A percentile compares a stretch with the other conserved stretches of the same genome.
phyloP scores from a whole-genome alignment of 768 basidiomycete genomes.

The Lactifluus rugatus region DNA sequence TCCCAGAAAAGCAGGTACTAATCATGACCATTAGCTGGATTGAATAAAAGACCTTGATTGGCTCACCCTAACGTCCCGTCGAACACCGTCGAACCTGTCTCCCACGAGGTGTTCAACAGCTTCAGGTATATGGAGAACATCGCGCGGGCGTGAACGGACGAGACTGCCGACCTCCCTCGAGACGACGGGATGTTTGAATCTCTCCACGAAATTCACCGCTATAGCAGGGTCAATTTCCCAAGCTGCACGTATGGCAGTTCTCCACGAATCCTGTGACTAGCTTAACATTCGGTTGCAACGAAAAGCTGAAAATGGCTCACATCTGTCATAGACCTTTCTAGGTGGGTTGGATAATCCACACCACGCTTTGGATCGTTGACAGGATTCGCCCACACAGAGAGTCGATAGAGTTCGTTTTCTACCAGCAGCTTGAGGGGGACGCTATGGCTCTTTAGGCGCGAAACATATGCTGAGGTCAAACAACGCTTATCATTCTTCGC shows the following conservation, averaged over 20 bases:
- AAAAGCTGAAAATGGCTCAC: constrained; percentile 31
- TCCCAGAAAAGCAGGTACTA: constrained; percentile 87
- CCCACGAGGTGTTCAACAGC: constrained; percentile 75
- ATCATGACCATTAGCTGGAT: constrained; percentile 2
- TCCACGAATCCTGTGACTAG: constrained; percentile 49
- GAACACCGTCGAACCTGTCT: constrained; percentile 50
- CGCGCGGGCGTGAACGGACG: constrained; percentile 60
- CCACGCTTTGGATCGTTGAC: constrained; percentile 66
- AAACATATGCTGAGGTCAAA: constrained; percentile 42
- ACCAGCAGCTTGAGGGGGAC: constrained; percentile 73
- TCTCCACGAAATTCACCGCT: constrained; percentile 74
- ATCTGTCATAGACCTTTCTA: constrained; percentile 52
- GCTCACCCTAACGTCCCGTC: constrained; percentile 66
- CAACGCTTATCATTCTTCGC: constrained; percentile 12
- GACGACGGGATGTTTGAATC: constrained; percentile 64
- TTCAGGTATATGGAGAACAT: constrained; percentile 68
- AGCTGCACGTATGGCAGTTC: constrained; percentile 52
- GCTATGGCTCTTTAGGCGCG: constrained; percentile 53
- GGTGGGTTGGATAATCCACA: constrained; percentile 43
- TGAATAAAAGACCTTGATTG: not conserved
- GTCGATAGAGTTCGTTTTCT: constrained; percentile 81
- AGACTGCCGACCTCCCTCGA: constrained; percentile 66
- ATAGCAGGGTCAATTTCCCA: constrained; percentile 83
- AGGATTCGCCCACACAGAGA: constrained; percentile 88
- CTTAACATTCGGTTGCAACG: not conserved